phyloP scores from a whole-genome alignment of 306 rosid genomes.

The Lithocarpus polystachyus region DNA sequence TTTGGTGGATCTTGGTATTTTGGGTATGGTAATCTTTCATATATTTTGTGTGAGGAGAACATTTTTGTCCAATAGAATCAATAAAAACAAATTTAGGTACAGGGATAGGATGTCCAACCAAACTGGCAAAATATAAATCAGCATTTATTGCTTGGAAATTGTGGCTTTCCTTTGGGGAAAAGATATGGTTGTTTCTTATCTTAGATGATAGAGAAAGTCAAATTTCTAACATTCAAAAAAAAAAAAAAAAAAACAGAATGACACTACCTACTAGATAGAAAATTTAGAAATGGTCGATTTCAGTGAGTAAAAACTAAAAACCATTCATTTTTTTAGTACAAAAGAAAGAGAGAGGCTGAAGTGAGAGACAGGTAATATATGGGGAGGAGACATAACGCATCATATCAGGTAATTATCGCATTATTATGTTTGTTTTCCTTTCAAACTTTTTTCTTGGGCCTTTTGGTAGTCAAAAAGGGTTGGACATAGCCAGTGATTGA shows the following conservation, averaged over 20 bases:
- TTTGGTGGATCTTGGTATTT: too few relatives aligned
- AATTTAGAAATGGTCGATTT: not conserved
- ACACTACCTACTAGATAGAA: too few relatives aligned
- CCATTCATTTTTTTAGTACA: not conserved
- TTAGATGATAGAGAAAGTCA: constrained; percentile 5
- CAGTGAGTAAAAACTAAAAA: too few relatives aligned
- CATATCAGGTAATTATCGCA: not conserved
- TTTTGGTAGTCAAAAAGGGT: constrained; percentile 29
- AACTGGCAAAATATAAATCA: not conserved
- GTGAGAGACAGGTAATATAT: not conserved
- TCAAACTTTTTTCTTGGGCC: constrained; percentile 9
- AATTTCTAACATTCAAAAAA: not conserved
- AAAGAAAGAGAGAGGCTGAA: not conserved
- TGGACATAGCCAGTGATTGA: not conserved
- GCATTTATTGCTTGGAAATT: constrained; percentile 1
- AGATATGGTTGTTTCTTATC: constrained; percentile 5
- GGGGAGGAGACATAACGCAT: not conserved
- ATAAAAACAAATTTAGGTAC: not conserved
- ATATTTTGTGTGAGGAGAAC: not conserved
- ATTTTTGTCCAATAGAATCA: not conserved
- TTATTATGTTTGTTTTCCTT: not conserved
- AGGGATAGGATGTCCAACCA: constrained; percentile 1
- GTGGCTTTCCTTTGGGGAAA: constrained; percentile 28
- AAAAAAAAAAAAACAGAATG: too few relatives aligned
- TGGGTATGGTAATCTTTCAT: too few relatives aligned